phyloP scores from a whole-genome alignment of 1,139 yeast species.

The Saccharomycopsis hybrid region DNA sequence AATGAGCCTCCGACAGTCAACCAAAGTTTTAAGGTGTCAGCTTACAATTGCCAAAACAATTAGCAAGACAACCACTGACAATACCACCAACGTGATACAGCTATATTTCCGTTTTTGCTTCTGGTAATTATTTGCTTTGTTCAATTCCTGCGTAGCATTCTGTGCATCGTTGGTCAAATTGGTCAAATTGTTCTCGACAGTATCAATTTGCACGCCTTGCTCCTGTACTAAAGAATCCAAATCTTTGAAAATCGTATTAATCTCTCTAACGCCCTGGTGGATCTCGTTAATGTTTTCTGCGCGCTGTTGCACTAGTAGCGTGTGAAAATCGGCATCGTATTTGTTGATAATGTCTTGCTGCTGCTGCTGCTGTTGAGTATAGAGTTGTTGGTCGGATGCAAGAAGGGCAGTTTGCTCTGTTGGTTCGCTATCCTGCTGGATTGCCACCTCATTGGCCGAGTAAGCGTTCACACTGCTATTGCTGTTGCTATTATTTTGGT shows the following conservation, averaged over 20 bases:
- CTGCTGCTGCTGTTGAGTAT: conserved; percentile 26
- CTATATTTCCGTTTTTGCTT: conserved; percentile 66
- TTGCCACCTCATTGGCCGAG: background rate
- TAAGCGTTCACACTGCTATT: too few relatives aligned
- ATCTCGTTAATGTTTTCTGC: conserved; percentile 67
- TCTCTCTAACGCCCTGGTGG: conserved; percentile 73
- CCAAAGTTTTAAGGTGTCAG: too few relatives aligned
- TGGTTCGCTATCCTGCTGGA: too few relatives aligned
- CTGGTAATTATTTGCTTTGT: conserved; percentile 72
- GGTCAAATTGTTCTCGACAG: conserved; percentile 72
- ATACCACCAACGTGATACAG: conserved; percentile 48
- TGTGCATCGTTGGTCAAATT: conserved; percentile 62
- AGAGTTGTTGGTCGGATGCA: conserved; percentile 22
- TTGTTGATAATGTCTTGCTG: conserved; percentile 39
- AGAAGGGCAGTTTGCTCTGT: conserved; percentile 26
- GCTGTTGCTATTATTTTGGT: background rate
- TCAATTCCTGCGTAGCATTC: conserved; percentile 62
- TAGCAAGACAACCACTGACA: conserved; percentile 40
- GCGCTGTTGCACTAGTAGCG: conserved; percentile 62
- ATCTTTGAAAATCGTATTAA: conserved; percentile 78
- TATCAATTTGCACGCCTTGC: conserved; percentile 80
- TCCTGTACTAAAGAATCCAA: conserved; percentile 69
- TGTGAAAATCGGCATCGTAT: conserved; percentile 71
- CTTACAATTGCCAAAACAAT: conserved; percentile 36
- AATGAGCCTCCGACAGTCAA: too few relatives aligned